Evolutionary conservation across 192 early-diverging fungal genomes (phyloP), one percentile per base, ranked within the genome.

Genomic region (Coemansia brasiliensis): DNA sequence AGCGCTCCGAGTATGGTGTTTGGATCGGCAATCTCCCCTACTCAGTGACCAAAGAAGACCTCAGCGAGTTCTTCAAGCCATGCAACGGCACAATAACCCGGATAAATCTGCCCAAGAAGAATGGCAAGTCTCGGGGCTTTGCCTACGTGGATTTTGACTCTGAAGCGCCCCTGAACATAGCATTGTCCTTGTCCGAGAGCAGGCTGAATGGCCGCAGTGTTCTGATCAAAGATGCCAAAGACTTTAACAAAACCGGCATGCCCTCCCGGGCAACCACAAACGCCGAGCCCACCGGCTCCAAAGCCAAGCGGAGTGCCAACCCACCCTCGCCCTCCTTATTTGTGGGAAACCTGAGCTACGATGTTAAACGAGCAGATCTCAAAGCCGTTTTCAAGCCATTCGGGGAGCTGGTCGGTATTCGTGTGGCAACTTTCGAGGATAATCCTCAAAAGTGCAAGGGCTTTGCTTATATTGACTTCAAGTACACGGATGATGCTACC

Each of bases 11-110:
- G n/a, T 84, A 62, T 26, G 67, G 84, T 35, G 77, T 89, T 40
- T 90, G 88, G 88, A 84, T 90, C 43, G 88, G 88, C 2, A 90
- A 90, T 62, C 69, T 90, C 20, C 74, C 84, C 2, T 90, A 82
- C 61, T 55, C 83, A 6, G 83, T 83, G 13, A 79, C 83, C 0
- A 69, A 75, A 29, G 83, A 83, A 40, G 65, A 79, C 3, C 53
- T 90, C 39, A 59, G 66, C 20, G 70, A 81, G 53, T 88, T 86
- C 61, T 84, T 90, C 74, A 65, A 69, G 49, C 50, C 63, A n/a
- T 69, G 68, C 52, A 53, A 63, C 4, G 74, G 74, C 13, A 38
- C 42, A 13, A 65, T 79, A 22, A 79, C 67, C 2, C 61, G 77
- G 20, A 49, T 79, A 18, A 69, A 79, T 32, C 35, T 79, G 49